phyloP scores from a whole-genome alignment of 2,329 filamentous ascomycete genomes.

The Colletotrichum sp. region DNA sequence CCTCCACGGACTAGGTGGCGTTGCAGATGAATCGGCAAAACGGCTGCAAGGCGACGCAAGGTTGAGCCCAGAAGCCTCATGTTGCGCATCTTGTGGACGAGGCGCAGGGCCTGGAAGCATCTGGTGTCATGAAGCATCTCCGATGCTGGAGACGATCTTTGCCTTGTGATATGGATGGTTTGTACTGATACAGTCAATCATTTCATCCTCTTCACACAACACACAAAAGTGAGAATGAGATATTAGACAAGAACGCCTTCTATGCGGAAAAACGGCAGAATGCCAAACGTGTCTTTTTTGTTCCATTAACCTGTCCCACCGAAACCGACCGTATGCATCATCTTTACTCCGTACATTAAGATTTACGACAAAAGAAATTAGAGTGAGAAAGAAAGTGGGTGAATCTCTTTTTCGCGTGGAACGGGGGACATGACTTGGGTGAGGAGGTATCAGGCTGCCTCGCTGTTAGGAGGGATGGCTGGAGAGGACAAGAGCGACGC shows the following conservation, averaged over 20 bases:
- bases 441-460: not conserved
- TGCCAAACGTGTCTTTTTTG: slow-evolving; percentile 9
- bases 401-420: not conserved
- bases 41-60: not conserved
- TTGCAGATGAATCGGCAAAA: not conserved
- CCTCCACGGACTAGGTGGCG: not conserved
- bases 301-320: slow-evolving; percentile 18
- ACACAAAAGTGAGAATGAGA: not conserved
- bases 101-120: not conserved
- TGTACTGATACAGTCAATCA: not conserved
- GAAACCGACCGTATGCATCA: slow-evolving; percentile 22
- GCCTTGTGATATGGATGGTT: not conserved
- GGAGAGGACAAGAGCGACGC: not conserved
- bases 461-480: not conserved
- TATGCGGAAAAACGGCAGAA: not conserved
- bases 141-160: not conserved
- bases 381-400: not conserved
- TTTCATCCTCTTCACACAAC: not conserved
- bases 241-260: not conserved
- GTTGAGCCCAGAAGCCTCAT: not conserved
- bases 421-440: not conserved
- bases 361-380: slow-evolving; percentile 22
- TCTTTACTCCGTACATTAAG: slow-evolving; percentile 22
- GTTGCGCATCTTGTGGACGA: not conserved
- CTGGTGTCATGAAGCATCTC: not conserved